Conservation (phyloP, 2,329 filamentous ascomycete species). For the Drechslerella stenobrocha region DNA sequence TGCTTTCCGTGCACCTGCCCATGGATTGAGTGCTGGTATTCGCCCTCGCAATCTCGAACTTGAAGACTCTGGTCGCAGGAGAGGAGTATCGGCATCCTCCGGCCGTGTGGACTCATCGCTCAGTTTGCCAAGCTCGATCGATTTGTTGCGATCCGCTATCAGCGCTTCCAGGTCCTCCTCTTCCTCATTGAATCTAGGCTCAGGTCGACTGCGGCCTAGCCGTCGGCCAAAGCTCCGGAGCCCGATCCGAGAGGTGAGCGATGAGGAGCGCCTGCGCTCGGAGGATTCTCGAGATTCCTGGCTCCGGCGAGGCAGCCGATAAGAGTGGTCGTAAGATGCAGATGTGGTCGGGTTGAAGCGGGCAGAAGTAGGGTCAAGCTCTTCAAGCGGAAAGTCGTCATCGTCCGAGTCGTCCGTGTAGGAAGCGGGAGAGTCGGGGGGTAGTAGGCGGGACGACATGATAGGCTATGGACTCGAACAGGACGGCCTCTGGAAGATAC, state of each 20-base stretch:
- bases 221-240: slow-evolving; percentile 48
- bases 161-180: slow-evolving; percentile 37
- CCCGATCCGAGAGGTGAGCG: slow-evolving; percentile 56
- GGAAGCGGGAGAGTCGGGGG: slow-evolving; percentile 67
- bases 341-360: slow-evolving; percentile 50
- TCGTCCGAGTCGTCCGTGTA: slow-evolving; percentile 68
- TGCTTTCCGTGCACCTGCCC: slow-evolving; percentile 49
- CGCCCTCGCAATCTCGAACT: slow-evolving; percentile 19
- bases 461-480: slow-evolving; percentile 13
- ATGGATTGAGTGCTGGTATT: slow-evolving; percentile 22
- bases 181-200: slow-evolving; percentile 38
- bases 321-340: slow-evolving; percentile 35
- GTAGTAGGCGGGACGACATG: slow-evolving; percentile 55
- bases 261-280: slow-evolving; percentile 53
- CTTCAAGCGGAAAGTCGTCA: slow-evolving; percentile 77
- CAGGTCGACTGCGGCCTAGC: slow-evolving; percentile 45
- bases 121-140: slow-evolving; percentile 29
- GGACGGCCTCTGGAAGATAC: slow-evolving; percentile 10
- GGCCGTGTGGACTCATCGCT: slow-evolving; percentile 31
- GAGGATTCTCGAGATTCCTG: slow-evolving; percentile 51
- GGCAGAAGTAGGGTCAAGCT: slow-evolving; percentile 68
- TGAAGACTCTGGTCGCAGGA: slow-evolving; percentile 32
- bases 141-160: slow-evolving; percentile 46
- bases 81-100: slow-evolving; percentile 41
- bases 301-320: slow-evolving; percentile 45